Base-by-base conservation (phyloP, 768 basidiomycete genomes). In the Lentinus brumalis region DNA sequence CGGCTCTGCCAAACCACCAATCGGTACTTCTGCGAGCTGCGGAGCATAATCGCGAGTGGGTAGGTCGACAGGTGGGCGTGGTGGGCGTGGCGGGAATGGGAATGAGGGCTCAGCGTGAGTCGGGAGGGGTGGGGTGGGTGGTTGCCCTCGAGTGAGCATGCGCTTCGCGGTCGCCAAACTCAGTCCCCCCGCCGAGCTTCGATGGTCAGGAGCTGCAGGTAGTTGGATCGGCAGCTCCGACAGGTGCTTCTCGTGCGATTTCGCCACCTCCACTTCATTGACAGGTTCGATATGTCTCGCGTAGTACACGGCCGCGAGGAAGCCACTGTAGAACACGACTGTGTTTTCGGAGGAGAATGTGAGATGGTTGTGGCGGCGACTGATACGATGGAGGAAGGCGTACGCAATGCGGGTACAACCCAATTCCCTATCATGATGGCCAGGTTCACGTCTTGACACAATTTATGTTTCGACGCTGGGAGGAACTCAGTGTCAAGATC, bases 341-440 rank as follows among this genome's bases (percentile, higher is more conserved):
- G 46, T 40, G 8, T 40, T 29, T 38, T 21, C 18, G 16, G 5
- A 18, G 30, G n/a, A 35, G 21, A 35, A 8, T 3, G 39, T 60
- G 15, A 62, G 46, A 7, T 11, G 8, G 8, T 11, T 26, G 21
- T 26, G 21, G n/a, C 35, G 31, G 32, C 15, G 38, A 11, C 21
- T 3, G 7, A 32, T 30, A 14, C 3, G 16, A 11, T 11, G 62
- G 51, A 32, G 44, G 59, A 46, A 2, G 5, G 73, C 85, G 62
- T 60, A 87, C 86, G 70, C 45, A 86, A 67, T 3, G 70, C 70
- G 26, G 86, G 86, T 52, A 78, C 71, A 42, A 84, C 65, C 86
- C 86, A 87, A 64, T 78, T 82, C 44, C 76, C 77, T 1, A 83
- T 65, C 52, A 84, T 59, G 39, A 85, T 79, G 62, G 78, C 85